phyloP scores from a whole-genome alignment of 2,329 filamentous ascomycete genomes.

The Annulohypoxylon truncatum region DNA sequence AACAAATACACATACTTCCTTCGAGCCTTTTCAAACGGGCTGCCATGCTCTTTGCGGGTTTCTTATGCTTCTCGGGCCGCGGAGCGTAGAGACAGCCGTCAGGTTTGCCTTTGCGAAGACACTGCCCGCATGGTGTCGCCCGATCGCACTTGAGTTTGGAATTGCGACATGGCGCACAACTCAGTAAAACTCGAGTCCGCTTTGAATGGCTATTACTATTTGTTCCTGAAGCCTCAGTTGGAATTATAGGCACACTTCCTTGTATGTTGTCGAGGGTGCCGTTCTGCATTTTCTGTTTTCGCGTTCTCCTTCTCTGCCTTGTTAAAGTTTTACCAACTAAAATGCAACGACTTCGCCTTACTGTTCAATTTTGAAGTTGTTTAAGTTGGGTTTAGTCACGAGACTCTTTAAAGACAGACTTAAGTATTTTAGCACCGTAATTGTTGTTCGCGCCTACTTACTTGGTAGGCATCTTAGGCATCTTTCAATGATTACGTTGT shows the following conservation, averaged over 20 bases:
- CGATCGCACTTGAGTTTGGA: constrained; percentile 70
- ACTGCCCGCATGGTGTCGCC: constrained; percentile 63
- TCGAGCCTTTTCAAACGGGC: constrained; percentile 66
- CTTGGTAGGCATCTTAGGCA: constrained; percentile 6
- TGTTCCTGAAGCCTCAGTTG: background rate
- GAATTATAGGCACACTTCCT: background rate
- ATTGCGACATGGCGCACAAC: constrained; percentile 63
- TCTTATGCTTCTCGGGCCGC: constrained; percentile 55
- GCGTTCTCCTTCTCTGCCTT: background rate
- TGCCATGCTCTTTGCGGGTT: constrained; percentile 62
- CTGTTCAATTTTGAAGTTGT: background rate
- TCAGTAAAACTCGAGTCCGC: constrained; percentile 62
- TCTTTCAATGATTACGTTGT: constrained; percentile 6
- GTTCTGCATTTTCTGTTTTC: constrained; percentile 19
- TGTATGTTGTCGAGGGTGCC: background rate
- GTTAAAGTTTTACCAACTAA: background rate
- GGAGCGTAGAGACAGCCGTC: constrained; percentile 63
- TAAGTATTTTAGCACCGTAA: background rate
- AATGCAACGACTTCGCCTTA: background rate
- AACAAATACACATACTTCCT: constrained; percentile 50
- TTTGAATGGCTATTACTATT: constrained; percentile 48
- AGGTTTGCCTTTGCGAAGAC: constrained; percentile 60
- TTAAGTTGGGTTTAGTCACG: background rate
- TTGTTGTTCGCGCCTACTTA: background rate
- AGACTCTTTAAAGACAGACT: too few relatives aligned